These are phyloP conservation scores for Striga hermonthica DNA, from an alignment of 305 asterid species.

Conservation along the genomic window DNA sequence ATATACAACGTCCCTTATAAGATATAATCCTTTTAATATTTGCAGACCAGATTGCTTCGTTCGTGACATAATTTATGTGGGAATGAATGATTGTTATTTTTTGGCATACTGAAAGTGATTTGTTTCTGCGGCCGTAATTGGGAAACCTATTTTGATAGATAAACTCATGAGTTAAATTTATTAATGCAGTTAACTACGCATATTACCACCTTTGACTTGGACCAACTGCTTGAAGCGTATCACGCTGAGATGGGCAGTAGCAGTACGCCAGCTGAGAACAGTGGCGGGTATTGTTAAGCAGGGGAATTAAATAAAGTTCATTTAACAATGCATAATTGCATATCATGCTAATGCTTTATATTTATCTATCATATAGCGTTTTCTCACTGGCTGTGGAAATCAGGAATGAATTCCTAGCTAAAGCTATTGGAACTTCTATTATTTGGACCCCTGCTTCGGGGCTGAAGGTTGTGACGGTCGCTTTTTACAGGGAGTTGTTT, in stretches of 20 bases:
- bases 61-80: conserved; percentile 5
- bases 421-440: conserved; percentile 46
- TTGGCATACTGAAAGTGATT: not conserved
- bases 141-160: conserved; percentile 2
- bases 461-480: conserved; percentile 36
- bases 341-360: conserved; percentile 12
- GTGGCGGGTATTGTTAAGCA: conserved; percentile 25
- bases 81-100: not conserved
- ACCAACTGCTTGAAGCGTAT: conserved; percentile 31
- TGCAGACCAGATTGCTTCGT: conserved; percentile 6
- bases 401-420: conserved; percentile 39
- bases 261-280: conserved; percentile 26
- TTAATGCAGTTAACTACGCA: conserved; percentile 36
- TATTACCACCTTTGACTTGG: conserved; percentile 21
- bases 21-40: conserved; percentile 6
- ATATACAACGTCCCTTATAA: not conserved
- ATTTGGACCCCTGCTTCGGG: conserved; percentile 41
- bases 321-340: conserved; percentile 1
- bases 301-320: conserved; percentile 3
- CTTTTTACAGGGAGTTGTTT: conserved; percentile 27
- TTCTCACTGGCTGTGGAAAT: conserved; percentile 41
- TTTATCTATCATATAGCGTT: conserved; percentile 34
- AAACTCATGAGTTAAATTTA: conserved; percentile 25
- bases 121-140: conserved; percentile 20
- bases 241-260: conserved; percentile 31